A percentile compares a stretch with the other conserved stretches of the same genome.
Evolutionary conservation across 805 yeast species (phyloP).

Genomic region (Tetrapisispora phaffii): DNA sequence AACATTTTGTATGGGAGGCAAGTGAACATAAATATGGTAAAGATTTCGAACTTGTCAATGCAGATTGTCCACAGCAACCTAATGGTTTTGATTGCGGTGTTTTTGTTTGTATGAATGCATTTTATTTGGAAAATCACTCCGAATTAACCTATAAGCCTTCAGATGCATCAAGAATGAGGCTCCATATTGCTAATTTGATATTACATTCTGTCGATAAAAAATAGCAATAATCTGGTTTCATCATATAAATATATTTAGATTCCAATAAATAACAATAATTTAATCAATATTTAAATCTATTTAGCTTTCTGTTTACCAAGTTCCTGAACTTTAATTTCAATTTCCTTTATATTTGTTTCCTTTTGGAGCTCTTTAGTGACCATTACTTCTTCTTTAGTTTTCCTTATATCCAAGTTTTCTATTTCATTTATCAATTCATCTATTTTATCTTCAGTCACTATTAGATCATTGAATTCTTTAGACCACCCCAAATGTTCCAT

Average conservation of each 20-base stretch:
- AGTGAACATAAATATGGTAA: constrained; percentile 35
- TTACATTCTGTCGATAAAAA: constrained; percentile 1
- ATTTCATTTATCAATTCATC: constrained; percentile 9
- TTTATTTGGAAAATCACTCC: constrained; percentile 43
- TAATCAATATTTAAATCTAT: neutral
- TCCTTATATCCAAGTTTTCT: constrained; percentile 7
- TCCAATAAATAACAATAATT: too few relatives aligned
- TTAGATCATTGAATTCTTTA: constrained; percentile 39
- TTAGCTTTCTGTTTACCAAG: neutral
- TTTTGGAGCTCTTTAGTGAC: neutral
- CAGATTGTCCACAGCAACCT: constrained; percentile 68
- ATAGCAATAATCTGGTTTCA: neutral
- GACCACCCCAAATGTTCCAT: constrained; percentile 57
- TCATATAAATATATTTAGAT: neutral
- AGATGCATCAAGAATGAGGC: constrained; percentile 61
- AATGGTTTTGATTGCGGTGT: constrained; percentile 96
- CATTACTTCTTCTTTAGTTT: neutral
- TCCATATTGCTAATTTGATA: constrained; percentile 31
- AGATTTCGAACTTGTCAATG: constrained; percentile 26
- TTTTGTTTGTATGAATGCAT: constrained; percentile 72
- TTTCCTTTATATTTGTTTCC: too few relatives aligned
- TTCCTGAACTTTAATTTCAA: neutral
- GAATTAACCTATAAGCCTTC: constrained; percentile 48
- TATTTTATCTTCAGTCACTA: constrained; percentile 10
- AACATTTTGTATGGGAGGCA: constrained; percentile 60